Evolutionary conservation across 352 stramenopile species (phyloP).

Genomic region (Elongisporangium prolatum): DNA sequence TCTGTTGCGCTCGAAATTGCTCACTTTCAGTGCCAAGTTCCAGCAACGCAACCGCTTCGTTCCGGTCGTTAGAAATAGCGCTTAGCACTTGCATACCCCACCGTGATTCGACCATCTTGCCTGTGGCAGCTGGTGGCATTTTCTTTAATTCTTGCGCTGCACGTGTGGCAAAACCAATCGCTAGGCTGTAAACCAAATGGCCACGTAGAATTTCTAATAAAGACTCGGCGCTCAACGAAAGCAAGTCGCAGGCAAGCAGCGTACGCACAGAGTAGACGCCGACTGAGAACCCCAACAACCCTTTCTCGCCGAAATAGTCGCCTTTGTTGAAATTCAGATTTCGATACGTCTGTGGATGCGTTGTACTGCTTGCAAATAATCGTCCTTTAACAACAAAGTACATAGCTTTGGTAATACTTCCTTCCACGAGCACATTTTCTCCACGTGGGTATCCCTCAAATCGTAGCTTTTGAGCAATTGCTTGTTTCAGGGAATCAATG

Average conservation of each 20-base stretch:
- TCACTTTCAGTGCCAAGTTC: not conserved
- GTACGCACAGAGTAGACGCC: slow-evolving; percentile 41
- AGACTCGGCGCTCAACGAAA: slow-evolving; percentile 39
- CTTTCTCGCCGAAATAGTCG: slow-evolving; percentile 57
- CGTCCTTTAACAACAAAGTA: slow-evolving; percentile 61
- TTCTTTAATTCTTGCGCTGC: slow-evolving; percentile 14
- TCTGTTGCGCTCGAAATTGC: slow-evolving; percentile 8
- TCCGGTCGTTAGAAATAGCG: slow-evolving; percentile 26
- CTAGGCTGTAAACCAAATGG: slow-evolving; percentile 33
- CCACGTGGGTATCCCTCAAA: slow-evolving; percentile 61
- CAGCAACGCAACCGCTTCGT: slow-evolving; percentile 2
- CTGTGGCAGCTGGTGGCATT: slow-evolving; percentile 9
- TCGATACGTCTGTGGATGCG: slow-evolving; percentile 15
- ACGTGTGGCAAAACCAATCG: slow-evolving; percentile 33
- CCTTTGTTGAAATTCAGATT: slow-evolving; percentile 34
- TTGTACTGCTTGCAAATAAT: slow-evolving; percentile 26
- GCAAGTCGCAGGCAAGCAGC: slow-evolving; percentile 47
- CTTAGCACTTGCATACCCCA: slow-evolving; percentile 34
- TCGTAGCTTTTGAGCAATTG: slow-evolving; percentile 35
- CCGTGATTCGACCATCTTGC: slow-evolving; percentile 24
- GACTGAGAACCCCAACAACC: slow-evolving; percentile 47
- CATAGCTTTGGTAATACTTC: slow-evolving; percentile 59
- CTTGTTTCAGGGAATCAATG: slow-evolving; percentile 24
- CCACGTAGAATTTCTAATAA: slow-evolving; percentile 35
- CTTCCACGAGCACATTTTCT: slow-evolving; percentile 59